phyloP scores from a whole-genome alignment of 2,329 filamentous ascomycete species.

The Calonectria naviculata region DNA sequence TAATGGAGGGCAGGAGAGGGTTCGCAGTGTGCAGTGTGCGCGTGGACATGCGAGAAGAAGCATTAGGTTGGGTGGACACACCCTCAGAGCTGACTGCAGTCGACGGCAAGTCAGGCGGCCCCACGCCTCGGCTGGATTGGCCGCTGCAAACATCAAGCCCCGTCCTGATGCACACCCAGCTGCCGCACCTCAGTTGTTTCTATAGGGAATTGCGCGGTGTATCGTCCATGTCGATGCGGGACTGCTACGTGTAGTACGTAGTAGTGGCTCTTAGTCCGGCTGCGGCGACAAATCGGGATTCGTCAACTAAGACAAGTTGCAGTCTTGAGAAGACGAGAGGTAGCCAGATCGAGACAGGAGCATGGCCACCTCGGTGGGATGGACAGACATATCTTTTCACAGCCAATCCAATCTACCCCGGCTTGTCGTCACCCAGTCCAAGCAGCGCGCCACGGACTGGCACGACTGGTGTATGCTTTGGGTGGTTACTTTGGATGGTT shows the following conservation, averaged over 20 bases:
- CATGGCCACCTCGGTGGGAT: conserved; percentile 17
- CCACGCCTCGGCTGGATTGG: conserved; percentile 38
- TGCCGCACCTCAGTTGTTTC: conserved; percentile 28
- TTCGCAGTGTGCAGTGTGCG: conserved; percentile 34
- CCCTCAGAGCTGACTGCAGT: conserved; percentile 30
- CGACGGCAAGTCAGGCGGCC: conserved; percentile 40
- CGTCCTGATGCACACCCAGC: conserved; percentile 36
- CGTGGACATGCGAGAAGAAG: conserved; percentile 38
- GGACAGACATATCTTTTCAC: conserved; percentile 8
- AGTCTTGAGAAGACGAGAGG: conserved; percentile 21
- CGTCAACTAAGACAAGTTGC: conserved; percentile 35
- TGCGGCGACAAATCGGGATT: conserved; percentile 34
- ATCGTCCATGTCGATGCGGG: conserved; percentile 19
- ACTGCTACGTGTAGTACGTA: conserved; percentile 10
- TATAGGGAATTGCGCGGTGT: conserved; percentile 25
- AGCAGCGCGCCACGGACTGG: conserved; percentile 17
- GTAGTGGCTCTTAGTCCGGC: conserved; percentile 14
- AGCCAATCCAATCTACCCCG: background rate
- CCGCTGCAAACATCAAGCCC: conserved; percentile 27
- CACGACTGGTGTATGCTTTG: conserved; percentile 26
- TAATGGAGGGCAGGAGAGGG: conserved; percentile 27
- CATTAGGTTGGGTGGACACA: conserved; percentile 29
- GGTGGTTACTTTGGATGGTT: conserved; percentile 30
- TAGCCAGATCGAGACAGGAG: conserved; percentile 26
- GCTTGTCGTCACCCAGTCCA: conserved; percentile 15